Evolutionary conservation across 1,284 basidiomycete species (phyloP).

Genomic region (Pyrrhoderma lamaoense): DNA sequence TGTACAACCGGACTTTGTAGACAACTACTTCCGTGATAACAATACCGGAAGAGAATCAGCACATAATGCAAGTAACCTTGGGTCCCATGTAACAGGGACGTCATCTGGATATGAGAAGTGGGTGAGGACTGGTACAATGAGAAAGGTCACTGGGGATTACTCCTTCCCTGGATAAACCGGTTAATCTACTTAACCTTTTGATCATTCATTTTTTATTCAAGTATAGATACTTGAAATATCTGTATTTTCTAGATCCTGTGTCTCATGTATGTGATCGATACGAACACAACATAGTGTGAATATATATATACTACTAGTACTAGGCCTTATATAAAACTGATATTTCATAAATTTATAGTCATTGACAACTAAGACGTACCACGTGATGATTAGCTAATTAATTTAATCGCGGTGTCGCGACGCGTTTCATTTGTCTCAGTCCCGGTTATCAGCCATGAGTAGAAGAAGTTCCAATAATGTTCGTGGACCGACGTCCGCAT

Average conservation of each 20-base stretch:
- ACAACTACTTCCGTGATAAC: conserved; percentile 16
- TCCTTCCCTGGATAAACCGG: too few species aligned
- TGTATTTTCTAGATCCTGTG: too few species aligned
- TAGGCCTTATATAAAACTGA: too few species aligned
- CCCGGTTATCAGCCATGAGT: neutral
- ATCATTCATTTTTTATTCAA: too few species aligned
- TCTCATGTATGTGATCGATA: too few species aligned
- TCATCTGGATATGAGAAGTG: conserved; percentile 35
- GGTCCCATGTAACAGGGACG: conserved; percentile 26
- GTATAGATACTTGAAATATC: too few species aligned
- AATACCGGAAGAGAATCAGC: neutral
- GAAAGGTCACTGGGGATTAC: conserved; percentile 13
- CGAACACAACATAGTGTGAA: too few species aligned
- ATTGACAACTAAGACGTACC: too few species aligned
- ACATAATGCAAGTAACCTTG: neutral
- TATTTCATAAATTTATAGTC: too few species aligned
- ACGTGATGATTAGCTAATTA: too few species aligned
- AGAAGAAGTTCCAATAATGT: conserved; percentile 49
- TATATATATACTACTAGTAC: too few species aligned
- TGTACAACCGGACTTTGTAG: conserved; percentile 28
- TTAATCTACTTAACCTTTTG: too few species aligned
- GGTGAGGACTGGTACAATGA: conserved; percentile 18
- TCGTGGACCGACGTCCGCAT: conserved; percentile 82
- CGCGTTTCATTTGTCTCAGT: conserved; percentile 5
- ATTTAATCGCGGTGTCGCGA: conserved; percentile 1